These are phyloP conservation scores for Cucumis hystrix DNA, from an alignment of 306 rosid species.

Conservation along the genomic window DNA sequence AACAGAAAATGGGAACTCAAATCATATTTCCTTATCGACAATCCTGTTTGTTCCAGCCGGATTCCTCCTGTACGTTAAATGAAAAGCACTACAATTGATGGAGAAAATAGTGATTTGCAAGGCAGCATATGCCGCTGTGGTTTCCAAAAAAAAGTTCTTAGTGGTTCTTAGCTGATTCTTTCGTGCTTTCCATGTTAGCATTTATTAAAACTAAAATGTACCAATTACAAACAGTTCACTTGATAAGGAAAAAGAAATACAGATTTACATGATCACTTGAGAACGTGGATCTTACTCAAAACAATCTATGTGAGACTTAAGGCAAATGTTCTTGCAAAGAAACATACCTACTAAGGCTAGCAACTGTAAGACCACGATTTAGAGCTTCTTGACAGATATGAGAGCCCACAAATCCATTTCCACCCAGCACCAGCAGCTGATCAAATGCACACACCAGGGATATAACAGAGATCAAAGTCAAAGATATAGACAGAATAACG, in stretches of 20 bases:
- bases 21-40: not conserved
- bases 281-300: not conserved
- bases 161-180: not conserved
- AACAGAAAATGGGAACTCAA: not conserved
- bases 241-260: not conserved
- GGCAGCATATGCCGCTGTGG: not conserved
- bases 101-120: not conserved
- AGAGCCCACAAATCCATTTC: constrained; percentile 96
- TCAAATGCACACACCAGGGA: constrained; percentile 9
- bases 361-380: constrained; percentile 58
- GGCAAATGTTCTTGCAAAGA: not conserved
- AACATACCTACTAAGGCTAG: constrained; percentile 76
- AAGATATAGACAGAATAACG: constrained; percentile 3
- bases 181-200: not conserved
- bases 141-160: not conserved
- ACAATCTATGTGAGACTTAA: not conserved
- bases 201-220: not conserved
- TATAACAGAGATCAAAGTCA: not conserved
- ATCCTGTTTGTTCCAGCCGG: not conserved
- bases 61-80: not conserved
- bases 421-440: constrained; percentile 94
- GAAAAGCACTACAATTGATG: not conserved
- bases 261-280: not conserved
- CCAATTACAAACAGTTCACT: not conserved
- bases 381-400: constrained; percentile 78